Percentiles rank a stretch among this genome's conserved stretches.
Evolutionary conservation across 371 early-diverging fungal genomes (phyloP).

Genomic region (Mucor saturninus): DNA sequence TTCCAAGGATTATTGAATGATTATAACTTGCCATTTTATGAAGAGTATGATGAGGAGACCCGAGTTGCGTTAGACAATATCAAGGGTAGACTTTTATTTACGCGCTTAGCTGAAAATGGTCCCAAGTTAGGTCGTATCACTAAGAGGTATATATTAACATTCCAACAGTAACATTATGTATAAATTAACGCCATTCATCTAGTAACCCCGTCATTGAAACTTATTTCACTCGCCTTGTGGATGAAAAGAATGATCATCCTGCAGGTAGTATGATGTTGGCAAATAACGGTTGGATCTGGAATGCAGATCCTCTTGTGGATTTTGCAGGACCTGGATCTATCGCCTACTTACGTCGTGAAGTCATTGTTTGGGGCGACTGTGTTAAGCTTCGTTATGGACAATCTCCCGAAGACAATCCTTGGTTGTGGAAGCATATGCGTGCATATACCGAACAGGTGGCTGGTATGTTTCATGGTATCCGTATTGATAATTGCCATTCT

Average conservation of each 20-base stretch:
- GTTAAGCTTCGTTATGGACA: slow-evolving; percentile 95
- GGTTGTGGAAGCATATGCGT: slow-evolving; percentile 94
- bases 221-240: slow-evolving; percentile 83
- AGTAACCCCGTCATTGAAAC: slow-evolving; percentile 86
- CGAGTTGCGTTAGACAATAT: slow-evolving; percentile 75
- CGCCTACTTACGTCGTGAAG: slow-evolving; percentile 90
- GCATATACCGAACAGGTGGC: slow-evolving; percentile 90
- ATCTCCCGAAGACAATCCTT: slow-evolving; percentile 84
- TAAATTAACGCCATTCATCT: neutral
- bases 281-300: slow-evolving; percentile 99
- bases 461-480: slow-evolving; percentile 89
- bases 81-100: slow-evolving; percentile 77
- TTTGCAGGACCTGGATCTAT: slow-evolving; percentile 88
- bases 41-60: slow-evolving; percentile 83
- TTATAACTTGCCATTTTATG: slow-evolving; percentile 84
- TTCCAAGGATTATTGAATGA: slow-evolving; percentile 72
- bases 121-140: slow-evolving; percentile 61
- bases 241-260: slow-evolving; percentile 56
- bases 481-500: slow-evolving; percentile 98
- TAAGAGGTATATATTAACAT: slow-evolving; percentile 38
- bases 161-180: neutral
- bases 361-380: slow-evolving; percentile 98
- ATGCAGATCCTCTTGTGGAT: slow-evolving; percentile 90
- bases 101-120: slow-evolving; percentile 80
- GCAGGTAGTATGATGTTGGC: slow-evolving; percentile 74